These are phyloP conservation scores for Fraxinus dipetala DNA, from an alignment of 305 asterid species.

Conservation along the genomic window DNA sequence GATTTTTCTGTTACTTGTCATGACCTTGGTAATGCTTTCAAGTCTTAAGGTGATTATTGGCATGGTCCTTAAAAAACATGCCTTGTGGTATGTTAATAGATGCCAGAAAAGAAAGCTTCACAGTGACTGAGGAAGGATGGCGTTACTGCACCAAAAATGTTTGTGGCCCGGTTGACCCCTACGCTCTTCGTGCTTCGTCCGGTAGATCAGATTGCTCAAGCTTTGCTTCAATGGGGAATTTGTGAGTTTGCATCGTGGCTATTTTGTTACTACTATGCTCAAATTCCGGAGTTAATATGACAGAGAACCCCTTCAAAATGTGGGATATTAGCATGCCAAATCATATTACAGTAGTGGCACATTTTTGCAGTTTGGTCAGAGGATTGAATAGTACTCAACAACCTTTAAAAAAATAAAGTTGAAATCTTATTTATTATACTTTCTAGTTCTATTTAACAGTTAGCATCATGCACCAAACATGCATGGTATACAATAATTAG, in stretches of 20 bases:
- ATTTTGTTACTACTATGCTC: background rate
- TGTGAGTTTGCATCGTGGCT: background rate
- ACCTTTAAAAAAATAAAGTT: no score
- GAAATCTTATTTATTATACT: background rate
- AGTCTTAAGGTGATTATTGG: conserved; percentile 80
- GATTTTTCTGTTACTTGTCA: conserved; percentile 50
- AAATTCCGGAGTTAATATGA: background rate
- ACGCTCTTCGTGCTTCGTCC: background rate
- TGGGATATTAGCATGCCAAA: background rate
- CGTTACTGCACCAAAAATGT: no score
- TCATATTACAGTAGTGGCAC: background rate
- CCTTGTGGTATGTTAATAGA: conserved; percentile 75
- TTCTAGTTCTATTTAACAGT: no score
- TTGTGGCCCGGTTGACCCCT: no score
- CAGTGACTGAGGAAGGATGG: conserved; percentile 40
- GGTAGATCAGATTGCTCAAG: background rate
- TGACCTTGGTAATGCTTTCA: conserved; percentile 84
- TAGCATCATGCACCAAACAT: background rate
- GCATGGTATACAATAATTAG: background rate
- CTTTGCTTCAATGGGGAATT: background rate
- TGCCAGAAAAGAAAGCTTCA: conserved; percentile 78
- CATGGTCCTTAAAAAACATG: conserved; percentile 73
- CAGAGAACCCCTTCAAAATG: background rate
- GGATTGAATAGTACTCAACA: background rate
- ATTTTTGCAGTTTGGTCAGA: background rate